phyloP scores from a whole-genome alignment of 805 yeast species.

The Saccharomycopsis capsularis region DNA sequence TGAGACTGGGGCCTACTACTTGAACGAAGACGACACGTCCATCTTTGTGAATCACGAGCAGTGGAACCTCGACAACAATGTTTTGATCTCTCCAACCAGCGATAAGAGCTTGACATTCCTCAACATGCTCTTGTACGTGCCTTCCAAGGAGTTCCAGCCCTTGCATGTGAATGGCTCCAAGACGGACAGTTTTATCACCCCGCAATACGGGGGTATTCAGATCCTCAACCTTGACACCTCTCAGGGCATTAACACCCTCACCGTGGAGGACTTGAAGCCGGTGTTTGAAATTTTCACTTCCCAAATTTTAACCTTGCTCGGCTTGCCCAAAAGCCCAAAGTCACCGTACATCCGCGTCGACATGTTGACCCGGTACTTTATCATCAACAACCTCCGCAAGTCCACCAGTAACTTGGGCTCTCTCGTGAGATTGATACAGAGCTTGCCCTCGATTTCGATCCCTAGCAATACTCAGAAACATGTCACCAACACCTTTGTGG shows the following conservation, averaged over 20 bases:
- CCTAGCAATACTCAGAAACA: conserved; percentile 62
- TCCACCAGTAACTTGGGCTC: conserved; percentile 69
- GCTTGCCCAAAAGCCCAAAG: conserved; percentile 52
- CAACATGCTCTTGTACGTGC: conserved; percentile 65
- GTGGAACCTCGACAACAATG: conserved; percentile 53
- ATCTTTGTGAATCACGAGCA: conserved; percentile 72
- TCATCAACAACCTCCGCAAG: conserved; percentile 49
- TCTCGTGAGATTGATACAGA: conserved; percentile 57
- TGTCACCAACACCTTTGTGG: conserved; percentile 45
- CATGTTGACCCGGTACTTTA: conserved; percentile 52
- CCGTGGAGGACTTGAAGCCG: conserved; percentile 42
- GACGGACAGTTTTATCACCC: conserved; percentile 63
- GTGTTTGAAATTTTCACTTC: conserved; percentile 63
- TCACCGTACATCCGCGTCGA: conserved; percentile 61
- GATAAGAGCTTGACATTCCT: conserved; percentile 57
- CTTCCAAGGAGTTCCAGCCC: conserved; percentile 43
- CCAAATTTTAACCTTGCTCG: conserved; percentile 68
- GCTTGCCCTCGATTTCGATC: conserved; percentile 73
- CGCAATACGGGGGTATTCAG: conserved; percentile 85
- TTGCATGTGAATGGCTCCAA: conserved; percentile 37
- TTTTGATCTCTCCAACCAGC: conserved; percentile 39
- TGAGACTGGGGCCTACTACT: conserved; percentile 29
- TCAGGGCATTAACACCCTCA: conserved; percentile 28
- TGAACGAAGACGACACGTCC: conserved; percentile 27
- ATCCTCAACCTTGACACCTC: conserved; percentile 36